Evolutionary conservation across 345 rosid species (phyloP).

Genomic region (Salix suchowensis): DNA sequence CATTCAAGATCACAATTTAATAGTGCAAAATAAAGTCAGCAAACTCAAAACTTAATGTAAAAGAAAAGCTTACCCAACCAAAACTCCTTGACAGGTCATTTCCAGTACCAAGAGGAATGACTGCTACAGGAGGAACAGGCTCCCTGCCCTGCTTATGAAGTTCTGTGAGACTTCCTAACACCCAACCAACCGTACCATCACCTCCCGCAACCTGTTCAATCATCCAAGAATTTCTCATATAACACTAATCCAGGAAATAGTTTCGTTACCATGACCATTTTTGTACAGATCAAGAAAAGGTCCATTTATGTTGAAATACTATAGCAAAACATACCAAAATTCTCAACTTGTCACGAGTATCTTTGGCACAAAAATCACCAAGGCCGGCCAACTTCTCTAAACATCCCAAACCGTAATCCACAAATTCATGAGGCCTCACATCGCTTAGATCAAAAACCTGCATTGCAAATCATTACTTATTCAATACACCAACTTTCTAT

Average conservation of each 20-base stretch:
- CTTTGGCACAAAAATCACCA: slow-evolving; percentile 78
- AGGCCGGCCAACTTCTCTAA: slow-evolving; percentile 63
- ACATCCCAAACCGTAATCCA: slow-evolving; percentile 70
- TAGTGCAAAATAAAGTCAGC: slow-evolving; percentile 16
- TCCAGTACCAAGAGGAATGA: slow-evolving; percentile 95
- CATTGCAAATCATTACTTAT: slow-evolving; percentile 8
- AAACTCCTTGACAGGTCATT: slow-evolving; percentile 92
- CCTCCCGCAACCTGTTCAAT: slow-evolving; percentile 92
- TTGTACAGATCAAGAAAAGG: neutral
- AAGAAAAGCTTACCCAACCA: slow-evolving; percentile 71
- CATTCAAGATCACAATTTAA: slow-evolving; percentile 14
- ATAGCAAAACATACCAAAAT: slow-evolving; percentile 58
- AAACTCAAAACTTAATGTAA: slow-evolving; percentile 10
- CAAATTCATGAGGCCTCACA: slow-evolving; percentile 81
- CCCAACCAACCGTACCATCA: slow-evolving; percentile 99
- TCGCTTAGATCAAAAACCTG: slow-evolving; percentile 80
- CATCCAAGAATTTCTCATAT: slow-evolving; percentile 17
- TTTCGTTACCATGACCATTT: neutral
- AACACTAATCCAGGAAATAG: neutral
- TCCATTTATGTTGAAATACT: neutral
- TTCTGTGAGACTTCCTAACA: slow-evolving; percentile 73
- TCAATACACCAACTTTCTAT: slow-evolving; percentile 2
- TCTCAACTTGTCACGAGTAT: slow-evolving; percentile 69
- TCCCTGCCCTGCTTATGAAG: slow-evolving; percentile 46
- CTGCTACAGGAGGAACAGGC: slow-evolving; percentile 84